Evolutionary conservation across 257 asterid species (phyloP), one percentile per base, ranked within the genome.

Genomic region (Penstemon eatonii): DNA sequence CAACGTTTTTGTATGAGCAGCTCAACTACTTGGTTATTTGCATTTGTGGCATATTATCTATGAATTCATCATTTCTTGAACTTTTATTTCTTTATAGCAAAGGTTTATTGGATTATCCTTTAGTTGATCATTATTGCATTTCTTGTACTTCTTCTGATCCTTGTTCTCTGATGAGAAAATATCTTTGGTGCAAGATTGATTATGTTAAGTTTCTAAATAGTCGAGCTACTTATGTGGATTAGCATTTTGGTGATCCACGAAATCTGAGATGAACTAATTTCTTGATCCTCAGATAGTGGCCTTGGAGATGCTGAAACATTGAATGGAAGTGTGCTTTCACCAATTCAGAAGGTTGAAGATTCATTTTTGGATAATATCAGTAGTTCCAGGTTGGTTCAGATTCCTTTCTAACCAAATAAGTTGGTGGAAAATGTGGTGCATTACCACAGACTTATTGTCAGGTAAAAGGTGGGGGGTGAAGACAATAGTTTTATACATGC

Each of bases 201-300:
- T 25, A 25, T 25, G 33, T 25, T 25, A 25, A 25, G 33, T 25
- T 25, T 25, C 33, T 25, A 25, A 25, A 25, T 25, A 25, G 33
- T 25, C 33, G 33, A 25, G 33, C 33, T 25, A 25, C 33, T 25
- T 25, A 25, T 25, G 33, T 25, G 2, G 33, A 25, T 25, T 25
- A 25, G 33, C 33, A 25, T 25, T 25, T 25, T 25, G 33, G 55
- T 63, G 40, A 41, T 42, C 63, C 69, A 41, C 58, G 64, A 68
- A 60, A 65, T 69, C 50, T 44, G 53, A 58, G 39, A 51, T 46
- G 63, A 71, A 50, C 10, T 39, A 43, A 67, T 47, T 36, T 67
- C 63, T 72, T 80, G 75, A 65, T 66, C 49, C 74, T 15, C 87
- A 90, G 96, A 68, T 41, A 15, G 71, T 73, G 80, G 71, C 79